Evolutionary conservation across 108 stramenopile species (phyloP).

Genomic region (Ochromonas danica): DNA sequence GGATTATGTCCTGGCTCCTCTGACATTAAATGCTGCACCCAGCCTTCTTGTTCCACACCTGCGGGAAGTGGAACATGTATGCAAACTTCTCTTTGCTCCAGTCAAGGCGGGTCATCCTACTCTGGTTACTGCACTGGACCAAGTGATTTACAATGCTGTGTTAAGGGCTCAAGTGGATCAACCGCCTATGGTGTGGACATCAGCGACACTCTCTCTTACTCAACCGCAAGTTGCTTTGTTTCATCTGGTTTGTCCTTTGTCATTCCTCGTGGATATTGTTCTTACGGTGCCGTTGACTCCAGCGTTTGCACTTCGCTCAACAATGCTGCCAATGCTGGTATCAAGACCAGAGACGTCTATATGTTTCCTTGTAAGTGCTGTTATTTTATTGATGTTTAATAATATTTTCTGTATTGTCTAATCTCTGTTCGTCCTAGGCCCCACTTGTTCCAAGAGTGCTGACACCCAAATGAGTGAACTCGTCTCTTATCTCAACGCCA

Average conservation of each 20-base stretch:
- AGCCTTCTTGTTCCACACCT: background rate
- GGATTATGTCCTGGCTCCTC: background rate
- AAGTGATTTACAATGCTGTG: conserved; percentile 5
- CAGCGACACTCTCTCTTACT: background rate
- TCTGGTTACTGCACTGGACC: background rate
- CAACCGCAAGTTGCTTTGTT: conserved; percentile 1
- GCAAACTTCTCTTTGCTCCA: background rate
- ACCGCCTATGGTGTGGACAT: conserved; percentile 25
- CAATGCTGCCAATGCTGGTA: conserved; percentile 11
- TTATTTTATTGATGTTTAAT: background rate
- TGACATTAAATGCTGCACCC: background rate
- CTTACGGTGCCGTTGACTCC: conserved; percentile 24
- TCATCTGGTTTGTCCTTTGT: background rate
- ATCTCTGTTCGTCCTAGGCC: background rate
- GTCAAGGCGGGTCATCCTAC: background rate
- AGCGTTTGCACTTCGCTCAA: conserved; percentile 20
- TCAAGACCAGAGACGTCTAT: conserved; percentile 18
- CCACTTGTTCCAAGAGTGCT: conserved; percentile 33
- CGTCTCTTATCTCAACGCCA: conserved; percentile 21
- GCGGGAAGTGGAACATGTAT: background rate
- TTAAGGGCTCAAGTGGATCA: background rate
- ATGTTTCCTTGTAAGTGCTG: conserved; percentile 19
- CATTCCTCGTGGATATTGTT: conserved; percentile 25
- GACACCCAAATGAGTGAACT: conserved; percentile 28
- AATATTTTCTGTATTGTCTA: background rate